Evolutionary conservation across 2,329 filamentous ascomycete genomes (phyloP).

Genomic region (Aotearoamyces nothofagi): DNA sequence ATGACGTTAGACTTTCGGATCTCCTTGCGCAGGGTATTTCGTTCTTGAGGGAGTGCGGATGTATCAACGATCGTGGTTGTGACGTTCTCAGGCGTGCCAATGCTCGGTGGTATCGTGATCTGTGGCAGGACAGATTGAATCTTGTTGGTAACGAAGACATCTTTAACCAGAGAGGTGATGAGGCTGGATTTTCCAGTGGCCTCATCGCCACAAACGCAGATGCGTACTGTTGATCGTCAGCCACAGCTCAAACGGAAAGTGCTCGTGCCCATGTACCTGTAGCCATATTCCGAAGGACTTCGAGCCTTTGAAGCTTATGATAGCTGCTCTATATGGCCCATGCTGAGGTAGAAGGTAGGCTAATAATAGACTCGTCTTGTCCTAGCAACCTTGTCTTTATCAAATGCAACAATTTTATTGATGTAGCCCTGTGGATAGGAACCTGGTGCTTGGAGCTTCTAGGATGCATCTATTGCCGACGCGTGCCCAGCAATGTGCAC

Average conservation of each 20-base stretch:
- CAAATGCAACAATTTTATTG: too few species aligned
- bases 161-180: conserved; percentile 91
- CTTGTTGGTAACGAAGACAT: conserved; percentile 89
- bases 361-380: too few species aligned
- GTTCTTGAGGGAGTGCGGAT: conserved; percentile 85
- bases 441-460: too few species aligned
- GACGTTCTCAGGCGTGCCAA: conserved; percentile 90
- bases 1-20: conserved; percentile 96
- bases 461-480: too few species aligned
- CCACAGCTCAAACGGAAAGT: too few species aligned
- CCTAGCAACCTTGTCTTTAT: too few species aligned
- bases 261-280: conserved; percentile 3
- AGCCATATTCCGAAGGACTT: conserved; percentile 5
- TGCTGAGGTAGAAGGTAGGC: too few species aligned
- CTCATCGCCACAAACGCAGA: conserved; percentile 94
- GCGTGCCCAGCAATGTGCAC: too few species aligned
- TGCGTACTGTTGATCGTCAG: conserved; percentile 43
- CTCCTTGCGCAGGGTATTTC: conserved; percentile 79
- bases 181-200: conserved; percentile 87
- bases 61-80: conserved; percentile 97
- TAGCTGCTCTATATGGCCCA: too few species aligned
- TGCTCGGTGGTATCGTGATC: conserved; percentile 85
- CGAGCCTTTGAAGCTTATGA: too few species aligned
- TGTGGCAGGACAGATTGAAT: conserved; percentile 90
- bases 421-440: too few species aligned